These are phyloP conservation scores for Penicillium sp. DNA, from an alignment of 2,329 filamentous ascomycete genomes.

Conservation along the genomic window DNA sequence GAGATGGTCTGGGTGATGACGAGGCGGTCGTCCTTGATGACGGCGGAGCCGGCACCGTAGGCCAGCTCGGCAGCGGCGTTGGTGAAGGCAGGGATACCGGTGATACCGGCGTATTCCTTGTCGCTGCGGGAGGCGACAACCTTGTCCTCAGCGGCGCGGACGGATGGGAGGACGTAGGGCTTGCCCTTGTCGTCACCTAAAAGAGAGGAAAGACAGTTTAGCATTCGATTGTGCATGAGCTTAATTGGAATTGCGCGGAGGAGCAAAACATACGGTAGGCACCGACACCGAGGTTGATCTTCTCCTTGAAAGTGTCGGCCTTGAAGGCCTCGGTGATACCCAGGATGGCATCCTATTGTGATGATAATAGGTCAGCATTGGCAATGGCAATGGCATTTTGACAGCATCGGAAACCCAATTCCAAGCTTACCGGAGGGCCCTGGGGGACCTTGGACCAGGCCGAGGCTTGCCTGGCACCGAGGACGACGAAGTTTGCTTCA, in stretches of 20 bases:
- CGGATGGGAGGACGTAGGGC: constrained; percentile 95
- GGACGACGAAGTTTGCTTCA: constrained; percentile 42
- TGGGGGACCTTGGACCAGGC: constrained; percentile 91
- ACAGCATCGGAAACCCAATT: constrained; percentile 6
- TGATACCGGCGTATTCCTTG: constrained; percentile 99
- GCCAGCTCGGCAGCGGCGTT: constrained; percentile 88
- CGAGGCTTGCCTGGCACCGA: constrained; percentile 67
- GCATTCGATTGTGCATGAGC: too few relatives aligned
- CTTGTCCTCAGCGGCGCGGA: constrained; percentile 85
- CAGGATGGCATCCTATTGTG: constrained; percentile 49
- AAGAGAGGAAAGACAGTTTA: neutral
- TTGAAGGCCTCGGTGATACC: constrained; percentile 96
- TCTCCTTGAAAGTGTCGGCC: constrained; percentile 88
- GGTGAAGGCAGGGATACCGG: constrained; percentile 92
- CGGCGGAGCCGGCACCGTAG: constrained; percentile 79
- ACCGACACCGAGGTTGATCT: constrained; percentile 98
- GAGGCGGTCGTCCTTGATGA: constrained; percentile 74
- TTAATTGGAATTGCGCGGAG: too few relatives aligned
- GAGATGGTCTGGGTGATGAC: constrained; percentile 98
- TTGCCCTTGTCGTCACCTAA: constrained; percentile 86
- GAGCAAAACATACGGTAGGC: constrained; percentile 72
- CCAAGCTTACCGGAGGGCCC: constrained; percentile 81
- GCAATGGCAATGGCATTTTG: constrained; percentile 7
- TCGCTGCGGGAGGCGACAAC: constrained; percentile 77
- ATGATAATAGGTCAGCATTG: constrained; percentile 30